phyloP scores from a whole-genome alignment of 2,329 filamentous ascomycete species.

The Talaromyces atroroseus region DNA sequence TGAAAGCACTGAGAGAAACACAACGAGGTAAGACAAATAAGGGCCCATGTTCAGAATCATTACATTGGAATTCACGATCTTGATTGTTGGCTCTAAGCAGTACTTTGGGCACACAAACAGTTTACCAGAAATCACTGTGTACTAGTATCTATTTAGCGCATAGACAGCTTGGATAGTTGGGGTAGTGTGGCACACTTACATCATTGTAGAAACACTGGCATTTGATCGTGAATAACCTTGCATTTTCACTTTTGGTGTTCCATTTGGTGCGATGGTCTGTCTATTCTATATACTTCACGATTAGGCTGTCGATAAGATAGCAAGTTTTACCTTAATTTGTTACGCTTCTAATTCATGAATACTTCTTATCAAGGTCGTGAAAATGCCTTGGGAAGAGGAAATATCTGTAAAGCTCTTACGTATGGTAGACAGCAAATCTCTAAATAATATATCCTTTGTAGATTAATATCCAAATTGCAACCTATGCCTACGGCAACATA shows the following conservation, averaged over 20 bases:
- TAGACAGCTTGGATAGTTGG: neutral
- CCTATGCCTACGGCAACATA: neutral
- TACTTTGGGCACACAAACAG: neutral
- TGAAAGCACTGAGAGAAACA: neutral
- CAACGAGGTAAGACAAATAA: neutral
- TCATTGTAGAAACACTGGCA: neutral
- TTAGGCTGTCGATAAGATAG: neutral
- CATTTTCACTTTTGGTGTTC: neutral
- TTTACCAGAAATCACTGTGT: neutral
- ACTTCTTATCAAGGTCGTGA: neutral
- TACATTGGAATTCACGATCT: neutral
- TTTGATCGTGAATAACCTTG: neutral
- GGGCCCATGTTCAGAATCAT: neutral
- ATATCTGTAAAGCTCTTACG: neutral
- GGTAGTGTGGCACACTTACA: neutral
- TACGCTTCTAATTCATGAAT: no score
- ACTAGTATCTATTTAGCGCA: neutral
- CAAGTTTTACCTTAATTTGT: neutral
- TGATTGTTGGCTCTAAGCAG: neutral
- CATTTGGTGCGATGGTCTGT: neutral
- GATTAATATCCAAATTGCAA: neutral
- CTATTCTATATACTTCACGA: neutral
- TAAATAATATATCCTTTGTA: neutral
- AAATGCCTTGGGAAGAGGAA: neutral
- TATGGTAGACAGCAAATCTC: neutral